Evolutionary conservation across 1,284 basidiomycete species (phyloP).

Genomic region (Pyrrhoderma lamaoense): DNA sequence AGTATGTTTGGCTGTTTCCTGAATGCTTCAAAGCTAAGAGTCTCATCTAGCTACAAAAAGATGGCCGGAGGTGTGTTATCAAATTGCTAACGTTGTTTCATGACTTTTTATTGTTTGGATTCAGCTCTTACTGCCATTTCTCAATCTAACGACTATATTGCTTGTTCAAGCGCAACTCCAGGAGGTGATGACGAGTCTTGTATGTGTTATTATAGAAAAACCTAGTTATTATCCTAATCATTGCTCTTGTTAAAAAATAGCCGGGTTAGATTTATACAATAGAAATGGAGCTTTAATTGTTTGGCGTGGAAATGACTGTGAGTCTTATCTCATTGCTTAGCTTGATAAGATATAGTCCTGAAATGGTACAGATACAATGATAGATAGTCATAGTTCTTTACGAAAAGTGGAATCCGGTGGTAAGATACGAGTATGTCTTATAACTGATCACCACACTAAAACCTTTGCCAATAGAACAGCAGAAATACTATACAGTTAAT

Average conservation of each 20-base stretch:
- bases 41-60: conserved; percentile 1
- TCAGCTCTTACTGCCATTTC: conserved; percentile 12
- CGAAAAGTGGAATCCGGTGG: not conserved
- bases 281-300: conserved; percentile 14
- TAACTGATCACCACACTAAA: too few species aligned
- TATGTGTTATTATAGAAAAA: not conserved
- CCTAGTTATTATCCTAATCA: not conserved
- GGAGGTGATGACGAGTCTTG: conserved; percentile 7
- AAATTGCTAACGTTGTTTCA: not conserved
- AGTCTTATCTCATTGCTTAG: not conserved
- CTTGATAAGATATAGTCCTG: too few species aligned
- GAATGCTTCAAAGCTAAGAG: not conserved
- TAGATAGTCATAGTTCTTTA: not conserved
- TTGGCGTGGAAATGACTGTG: conserved; percentile 13
- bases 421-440: too few species aligned
- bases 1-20: conserved; percentile 3
- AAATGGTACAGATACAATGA: not conserved
- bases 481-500: conserved; percentile 23
- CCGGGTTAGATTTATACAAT: conserved; percentile 14
- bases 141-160: conserved; percentile 12
- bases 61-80: conserved; percentile 5
- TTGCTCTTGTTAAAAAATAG: not conserved
- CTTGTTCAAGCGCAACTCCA: conserved; percentile 12
- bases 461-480: conserved; percentile 6
- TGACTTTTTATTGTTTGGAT: not conserved